Percentiles rank a stretch among this genome's conserved stretches.
Evolutionary conservation across 139 green algal genomes (phyloP).

Genomic region (Chloropicon primus): DNA sequence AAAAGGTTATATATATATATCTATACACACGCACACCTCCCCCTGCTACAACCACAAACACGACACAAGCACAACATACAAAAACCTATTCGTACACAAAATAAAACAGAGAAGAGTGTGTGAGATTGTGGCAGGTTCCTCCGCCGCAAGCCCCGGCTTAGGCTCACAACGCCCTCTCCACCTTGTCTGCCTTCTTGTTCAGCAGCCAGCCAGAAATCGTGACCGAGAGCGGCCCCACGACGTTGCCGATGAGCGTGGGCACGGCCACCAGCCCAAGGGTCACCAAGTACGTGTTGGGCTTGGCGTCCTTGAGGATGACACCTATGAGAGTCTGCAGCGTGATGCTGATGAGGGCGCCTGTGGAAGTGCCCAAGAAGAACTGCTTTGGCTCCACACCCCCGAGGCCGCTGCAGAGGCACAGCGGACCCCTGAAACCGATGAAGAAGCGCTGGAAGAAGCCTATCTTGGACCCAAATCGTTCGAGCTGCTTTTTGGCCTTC

Average conservation of each 20-base stretch:
- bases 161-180: too few species aligned
- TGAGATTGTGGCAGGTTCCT: too few species aligned
- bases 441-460: not conserved
- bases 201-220: not conserved
- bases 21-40: too few species aligned
- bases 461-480: not conserved
- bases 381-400: not conserved
- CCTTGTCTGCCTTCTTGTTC: not conserved
- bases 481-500: not conserved
- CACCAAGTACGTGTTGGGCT: not conserved
- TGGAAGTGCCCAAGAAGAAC: not conserved
- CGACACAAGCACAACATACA: too few species aligned
- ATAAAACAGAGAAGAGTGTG: too few species aligned
- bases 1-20: too few species aligned
- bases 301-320: not conserved
- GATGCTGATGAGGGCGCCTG: not conserved
- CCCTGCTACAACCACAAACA: too few species aligned
- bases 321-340: not conserved
- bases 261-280: not conserved
- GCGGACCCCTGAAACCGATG: not conserved
- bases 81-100: too few species aligned
- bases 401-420: not conserved
- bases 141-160: too few species aligned
- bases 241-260: not conserved
- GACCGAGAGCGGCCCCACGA: not conserved